Evolutionary conservation across 208 protist species (phyloP), one percentile per base, ranked within the genome.

Genomic region (Acanthamoeba rhysodes): DNA sequence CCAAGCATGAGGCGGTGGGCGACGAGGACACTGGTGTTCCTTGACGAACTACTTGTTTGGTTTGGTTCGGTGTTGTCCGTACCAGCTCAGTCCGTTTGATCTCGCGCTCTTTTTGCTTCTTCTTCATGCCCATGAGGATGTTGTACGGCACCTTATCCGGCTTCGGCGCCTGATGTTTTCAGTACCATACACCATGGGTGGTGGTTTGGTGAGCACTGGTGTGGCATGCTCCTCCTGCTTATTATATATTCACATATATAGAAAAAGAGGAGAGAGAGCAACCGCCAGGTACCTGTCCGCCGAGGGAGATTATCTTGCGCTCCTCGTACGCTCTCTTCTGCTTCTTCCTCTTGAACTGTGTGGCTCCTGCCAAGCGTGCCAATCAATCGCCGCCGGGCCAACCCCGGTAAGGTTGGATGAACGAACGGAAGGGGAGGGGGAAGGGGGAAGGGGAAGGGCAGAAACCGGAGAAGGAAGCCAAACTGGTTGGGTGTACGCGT

Each of bases 61-160:
- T n/a, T n/a, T n/a, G n/a, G n/a, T n/a, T n/a, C n/a, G n/a, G n/a
- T n/a, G n/a, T n/a, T n/a, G n/a, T n/a, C n/a, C n/a, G 76, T 12
- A 84, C 76, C 76, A 57, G 10, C 45, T 84, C 45, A 22, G 29
- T 84, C 41, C 76, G 76, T 24, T 84, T 84, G 8, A n/a, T 4
- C 37, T 84, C 76, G 14, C 76, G 76, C 37, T 84, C 76, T 24
- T 41, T 53, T 53, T 84, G 37, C 29, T 84, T 84, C 76, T 84
- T 84, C 34, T 12, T 34, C 45, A 57, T 84, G 76, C 76, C 76
- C 45, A 84, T 84, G 7, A 34, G 45, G 16, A 84, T 84, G 37
- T 84, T 41, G 76, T 84, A 84, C 37, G 76, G 76, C 37, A 84
- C 45, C 22, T 84, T 84, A 10, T 41, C 37, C 37, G 32, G 18